Evolutionary conservation across 2,329 filamentous ascomycete species (phyloP), one percentile per base, ranked within the genome.

Genomic region (Lasiodiplodia citricola): DNA sequence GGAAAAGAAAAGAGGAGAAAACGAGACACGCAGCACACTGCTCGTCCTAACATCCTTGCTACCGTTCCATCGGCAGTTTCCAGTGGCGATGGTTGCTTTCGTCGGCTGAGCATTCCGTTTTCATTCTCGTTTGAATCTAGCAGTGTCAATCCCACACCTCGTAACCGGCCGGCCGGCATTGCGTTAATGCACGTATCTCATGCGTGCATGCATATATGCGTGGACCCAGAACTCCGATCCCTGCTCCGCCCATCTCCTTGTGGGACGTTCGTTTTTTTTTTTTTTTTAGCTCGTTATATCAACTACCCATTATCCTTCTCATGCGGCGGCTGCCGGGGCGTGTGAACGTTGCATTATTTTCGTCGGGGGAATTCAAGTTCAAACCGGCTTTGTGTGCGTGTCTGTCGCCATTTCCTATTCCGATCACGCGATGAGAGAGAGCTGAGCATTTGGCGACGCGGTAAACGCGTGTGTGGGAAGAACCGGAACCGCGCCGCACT

Each of bases 361-460:
- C 25, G 54, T 57, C 51, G 51, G 28, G n/a, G 37, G 28, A 37
- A 56, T 56, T n/a, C n/a, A 16, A 14, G 10, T 54, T 54, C 8
- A 6, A 28, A 28, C 25, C 25, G 25, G 25, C 25, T 16, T 54
- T 28, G 54, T 60, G 70, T 72, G 18, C 11, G n/a, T 68, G 14
- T 50, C 47, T 47, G 47, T 69, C 55, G 35, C 47, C 50, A 68
- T 68, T 52, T 64, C 38, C 31, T 37, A 52, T 44, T 52, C 25
- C 16, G 31, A 64, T 47, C 60, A 64, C 60, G 60, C 60, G 44
- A 64, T 64, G 38, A 23, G 8, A 25, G 25, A 25, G 25, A 28
- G 25, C 4, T 6, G 25, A 28, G 41, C 41, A 10, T 47, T 47
- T 47, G 4, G 18, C 41, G 41, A 21, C 38, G 38, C 14, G 16